phyloP scores from a whole-genome alignment of 2,329 filamentous ascomycete genomes.

The Penicillium concentricum region DNA sequence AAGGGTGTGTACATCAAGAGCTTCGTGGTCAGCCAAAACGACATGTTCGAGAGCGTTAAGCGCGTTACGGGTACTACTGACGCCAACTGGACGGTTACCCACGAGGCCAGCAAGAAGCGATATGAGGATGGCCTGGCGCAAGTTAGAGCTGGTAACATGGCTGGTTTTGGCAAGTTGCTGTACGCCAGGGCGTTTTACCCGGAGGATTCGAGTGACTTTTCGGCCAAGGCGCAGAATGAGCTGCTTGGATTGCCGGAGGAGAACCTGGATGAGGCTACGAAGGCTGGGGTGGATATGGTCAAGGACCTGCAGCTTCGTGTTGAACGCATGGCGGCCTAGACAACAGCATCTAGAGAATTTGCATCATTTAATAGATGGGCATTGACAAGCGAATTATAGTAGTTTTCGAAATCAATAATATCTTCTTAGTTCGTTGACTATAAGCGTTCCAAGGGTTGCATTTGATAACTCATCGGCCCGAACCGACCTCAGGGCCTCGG shows the following conservation, averaged over 20 bases:
- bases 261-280: conserved; percentile 58
- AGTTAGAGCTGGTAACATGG: conserved; percentile 45
- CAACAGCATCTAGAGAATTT: neutral
- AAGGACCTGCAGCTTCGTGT: conserved; percentile 29
- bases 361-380: neutral
- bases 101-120: conserved; percentile 50
- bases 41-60: conserved; percentile 64
- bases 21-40: conserved; percentile 60
- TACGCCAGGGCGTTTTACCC: conserved; percentile 57
- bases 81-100: conserved; percentile 59
- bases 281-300: conserved; percentile 49
- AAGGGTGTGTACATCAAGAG: conserved; percentile 53
- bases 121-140: conserved; percentile 49
- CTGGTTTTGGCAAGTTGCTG: conserved; percentile 52
- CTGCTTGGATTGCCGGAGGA: conserved; percentile 59
- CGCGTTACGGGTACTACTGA: conserved; percentile 58
- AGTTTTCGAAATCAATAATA: no score
- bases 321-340: conserved; percentile 27
- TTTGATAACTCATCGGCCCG: no score
- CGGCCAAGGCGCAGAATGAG: conserved; percentile 52
- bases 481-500: no score
- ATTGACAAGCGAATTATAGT: neutral
- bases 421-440: no score
- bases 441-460: no score
- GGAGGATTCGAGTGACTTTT: conserved; percentile 42